Percentiles rank a stretch among this genome's conserved stretches.
Conservation (phyloP, 2,329 filamentous ascomycete species). For the Hypoxylon sp. region DNA sequence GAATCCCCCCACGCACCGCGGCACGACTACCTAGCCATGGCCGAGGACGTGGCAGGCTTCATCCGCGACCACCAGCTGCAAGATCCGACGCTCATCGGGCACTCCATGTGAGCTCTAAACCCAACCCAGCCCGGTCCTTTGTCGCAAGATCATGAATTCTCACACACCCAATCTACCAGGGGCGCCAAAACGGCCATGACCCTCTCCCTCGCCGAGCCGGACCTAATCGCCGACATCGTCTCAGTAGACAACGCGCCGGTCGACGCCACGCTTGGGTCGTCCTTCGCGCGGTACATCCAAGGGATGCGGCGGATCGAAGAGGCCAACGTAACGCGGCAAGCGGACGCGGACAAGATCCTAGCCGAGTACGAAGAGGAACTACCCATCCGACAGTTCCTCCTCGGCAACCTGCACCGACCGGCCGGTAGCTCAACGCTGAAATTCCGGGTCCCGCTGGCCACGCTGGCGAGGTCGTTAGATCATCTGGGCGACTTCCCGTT, state of each 20-base stretch:
- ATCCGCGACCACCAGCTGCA: conserved; percentile 78
- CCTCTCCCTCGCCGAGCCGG: conserved; percentile 78
- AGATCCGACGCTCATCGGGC: conserved; percentile 84
- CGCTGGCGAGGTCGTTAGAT: conserved; percentile 75
- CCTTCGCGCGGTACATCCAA: conserved; percentile 84
- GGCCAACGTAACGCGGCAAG: conserved; percentile 74
- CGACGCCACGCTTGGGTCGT: conserved; percentile 78
- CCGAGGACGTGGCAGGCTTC: conserved; percentile 85
- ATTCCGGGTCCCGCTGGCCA: conserved; percentile 84
- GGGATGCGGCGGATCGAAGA: conserved; percentile 87
- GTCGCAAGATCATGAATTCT: neutral
- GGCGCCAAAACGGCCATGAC: conserved; percentile 95
- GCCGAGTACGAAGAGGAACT: conserved; percentile 79
- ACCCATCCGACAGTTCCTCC: conserved; percentile 87
- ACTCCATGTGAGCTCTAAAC: conserved; percentile 79
- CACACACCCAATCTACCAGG: no score
- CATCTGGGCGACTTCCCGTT: conserved; percentile 92
- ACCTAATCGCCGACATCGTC: conserved; percentile 77
- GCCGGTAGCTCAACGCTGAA: conserved; percentile 66
- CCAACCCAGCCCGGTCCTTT: no score
- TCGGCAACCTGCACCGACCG: conserved; percentile 82
- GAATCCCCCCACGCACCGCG: conserved; percentile 81
- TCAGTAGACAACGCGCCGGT: conserved; percentile 94
- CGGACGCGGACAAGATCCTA: conserved; percentile 85
- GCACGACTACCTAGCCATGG: conserved; percentile 87